Base-by-base conservation (phyloP, 805 yeast genomes). In the Komagataella phaffii region DNA sequence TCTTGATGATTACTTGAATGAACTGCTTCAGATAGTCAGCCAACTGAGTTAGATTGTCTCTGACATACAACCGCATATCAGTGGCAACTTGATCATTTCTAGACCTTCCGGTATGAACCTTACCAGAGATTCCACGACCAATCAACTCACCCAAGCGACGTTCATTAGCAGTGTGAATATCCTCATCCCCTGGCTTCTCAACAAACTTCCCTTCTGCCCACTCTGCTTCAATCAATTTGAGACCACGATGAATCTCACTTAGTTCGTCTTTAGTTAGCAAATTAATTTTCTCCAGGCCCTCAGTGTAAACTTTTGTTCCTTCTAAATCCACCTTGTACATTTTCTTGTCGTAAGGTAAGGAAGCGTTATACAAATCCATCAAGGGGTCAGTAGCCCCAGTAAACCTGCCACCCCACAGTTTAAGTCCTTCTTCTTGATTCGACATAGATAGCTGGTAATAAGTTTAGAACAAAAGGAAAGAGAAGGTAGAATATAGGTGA, bases 1-100 rank as follows among this genome's bases (percentile, higher is more conserved):
- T 80, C 52, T 74, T 74, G 46, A 81, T 62, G 58, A 93, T 76
- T 17, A 83, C 83, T 55, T 71, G 64, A 63, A 91, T 83, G 54
- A 91, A 76, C n/a, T 67, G 69, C 53, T 75, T 77, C 58, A 85
- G 72, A 53, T 78, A 71, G 17, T 72, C 72, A 2, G 79, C 71
- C 50, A 88, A 65, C 60, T 83, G 74, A n/a, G 71, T 75, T 56
- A 93, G 71, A 57, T 81, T 78, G 59, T 83, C 90, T 61, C 96
- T 83, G 52, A 93, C 96, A 59, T 79, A 91, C 24, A 93, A 80
- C 68, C 99, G 79, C 96, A 93, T 88, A 64, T 93, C 99, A n/a
- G 98, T 91, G 48, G 96, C 99, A 50, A 90, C 97, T 73, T 93
- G 99, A 67, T 93, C 99, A 63, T 93, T 93, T 76, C 99, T 83